Evolutionary conservation across 192 early-diverging fungal genomes (phyloP).

Genomic region (Lunasporangiospora selenospora): DNA sequence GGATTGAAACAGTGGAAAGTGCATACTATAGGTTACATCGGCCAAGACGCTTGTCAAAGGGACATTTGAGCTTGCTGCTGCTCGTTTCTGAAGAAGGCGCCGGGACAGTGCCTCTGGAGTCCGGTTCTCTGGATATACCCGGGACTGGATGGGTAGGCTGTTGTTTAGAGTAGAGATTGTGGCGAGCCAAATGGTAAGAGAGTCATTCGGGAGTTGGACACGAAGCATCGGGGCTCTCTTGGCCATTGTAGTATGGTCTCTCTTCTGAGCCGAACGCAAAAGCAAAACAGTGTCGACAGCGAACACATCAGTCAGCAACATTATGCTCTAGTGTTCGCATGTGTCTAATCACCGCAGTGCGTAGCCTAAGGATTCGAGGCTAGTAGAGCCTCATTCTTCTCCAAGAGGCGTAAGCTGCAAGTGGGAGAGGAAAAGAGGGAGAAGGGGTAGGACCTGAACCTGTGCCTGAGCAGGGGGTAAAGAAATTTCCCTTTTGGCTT

Average conservation of each 20-base stretch:
- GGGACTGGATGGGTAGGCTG: constrained; percentile 17
- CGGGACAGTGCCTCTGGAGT: constrained; percentile 13
- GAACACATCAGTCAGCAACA: no score
- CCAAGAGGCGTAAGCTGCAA: no score
- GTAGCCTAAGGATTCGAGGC: no score
- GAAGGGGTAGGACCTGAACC: no score
- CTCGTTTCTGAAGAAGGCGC: constrained; percentile 32
- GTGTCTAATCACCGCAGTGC: no score
- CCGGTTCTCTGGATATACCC: constrained; percentile 2
- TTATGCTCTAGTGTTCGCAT: no score
- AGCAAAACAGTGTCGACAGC: no score
- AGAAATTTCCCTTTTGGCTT: no score
- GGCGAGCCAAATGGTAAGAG: neutral
- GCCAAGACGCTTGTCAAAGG: constrained; percentile 7
- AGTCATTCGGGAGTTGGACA: neutral
- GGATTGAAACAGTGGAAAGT: neutral
- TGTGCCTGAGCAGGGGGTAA: no score
- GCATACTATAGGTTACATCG: constrained; percentile 32
- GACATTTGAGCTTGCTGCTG: neutral
- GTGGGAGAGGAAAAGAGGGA: no score
- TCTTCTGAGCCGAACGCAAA: no score
- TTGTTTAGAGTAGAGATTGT: neutral
- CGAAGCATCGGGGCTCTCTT: neutral
- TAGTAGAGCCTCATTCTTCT: no score
- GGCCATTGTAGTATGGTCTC: neutral